Evolutionary conservation across 768 basidiomycete species (phyloP), one percentile per base, ranked within the genome.

Genomic region (Mycena sanguinolenta): DNA sequence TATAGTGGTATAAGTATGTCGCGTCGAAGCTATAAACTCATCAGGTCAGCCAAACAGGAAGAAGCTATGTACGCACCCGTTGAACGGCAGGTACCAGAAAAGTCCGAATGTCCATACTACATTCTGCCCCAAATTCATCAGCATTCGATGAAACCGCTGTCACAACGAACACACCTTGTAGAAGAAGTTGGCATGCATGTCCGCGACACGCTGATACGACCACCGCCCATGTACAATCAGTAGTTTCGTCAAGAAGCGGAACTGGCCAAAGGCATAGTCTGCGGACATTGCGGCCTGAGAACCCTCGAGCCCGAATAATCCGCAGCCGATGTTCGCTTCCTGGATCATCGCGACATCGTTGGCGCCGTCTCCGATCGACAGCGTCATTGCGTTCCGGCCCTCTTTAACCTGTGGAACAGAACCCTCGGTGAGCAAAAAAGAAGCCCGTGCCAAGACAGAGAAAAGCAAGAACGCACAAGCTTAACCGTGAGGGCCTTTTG

Each of bases 291-390:
- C 97, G 34, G 97, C 97, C 80, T 99, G 97, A 25, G 96, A 97
- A 58, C 97, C 97, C 79, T 99, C 97, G 42, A 97, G 88, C 53
- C 97, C 97, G 74, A 95, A 89, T 30, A 99, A 84, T 25, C 97
- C 97, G 77, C 96, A 95, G 4, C 97, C 97, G 73, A 99, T 92
- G 79, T 99, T 96, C n/a, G 97, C 97, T 77, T 97, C 97, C 78
- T 99, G 97, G 67, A 99, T 99, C 97, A 99, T 99, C 8, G 97
- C 96, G 27, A 99, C 97, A 77, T 99, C 97, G 77, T 99, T 99
- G 19, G 97, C 97, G 63, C 95, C 96, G 75, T 99, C 97, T 13
- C 97, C 97, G 63, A 99, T 99, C 0, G 97, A 94, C 32, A 99
- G 80, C 2, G 97, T 97, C 97, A 98, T 98, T 0, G 96, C 96